phyloP scores from a whole-genome alignment of 2,329 filamentous ascomycete genomes.

The Kalmusia sp. region DNA sequence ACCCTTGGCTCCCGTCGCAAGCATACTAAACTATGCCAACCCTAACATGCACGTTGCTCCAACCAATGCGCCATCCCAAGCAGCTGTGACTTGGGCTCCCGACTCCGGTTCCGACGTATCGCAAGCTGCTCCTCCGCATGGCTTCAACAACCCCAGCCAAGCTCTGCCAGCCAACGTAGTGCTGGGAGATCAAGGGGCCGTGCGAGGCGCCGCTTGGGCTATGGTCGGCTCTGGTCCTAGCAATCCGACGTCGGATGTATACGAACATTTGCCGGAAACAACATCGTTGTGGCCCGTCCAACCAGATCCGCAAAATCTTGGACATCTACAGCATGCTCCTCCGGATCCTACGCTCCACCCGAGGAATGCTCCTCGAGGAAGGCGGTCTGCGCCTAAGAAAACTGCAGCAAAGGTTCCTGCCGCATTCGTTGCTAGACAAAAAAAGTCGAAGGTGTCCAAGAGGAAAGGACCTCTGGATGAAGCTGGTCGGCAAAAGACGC shows the following conservation, averaged over 20 bases:
- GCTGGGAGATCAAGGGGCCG: constrained; percentile 12
- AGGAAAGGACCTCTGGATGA: constrained; percentile 38
- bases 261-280: constrained; percentile 20
- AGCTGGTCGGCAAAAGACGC: constrained; percentile 38
- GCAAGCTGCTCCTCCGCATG: constrained; percentile 21
- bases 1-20: constrained; percentile 28
- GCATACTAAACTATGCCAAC: constrained; percentile 25
- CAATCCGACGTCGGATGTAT: background rate
- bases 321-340: constrained; percentile 19
- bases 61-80: constrained; percentile 24
- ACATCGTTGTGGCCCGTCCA: constrained; percentile 28
- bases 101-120: constrained; percentile 16
- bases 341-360: constrained; percentile 14
- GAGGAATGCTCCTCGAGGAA: constrained; percentile 10
- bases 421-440: constrained; percentile 40
- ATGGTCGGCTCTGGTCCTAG: constrained; percentile 3
- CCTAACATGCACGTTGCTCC: constrained; percentile 20
- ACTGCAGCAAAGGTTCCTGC: constrained; percentile 39
- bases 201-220: constrained; percentile 9
- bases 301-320: constrained; percentile 17
- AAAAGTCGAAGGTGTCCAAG: constrained; percentile 42
- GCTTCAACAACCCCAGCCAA: constrained; percentile 20
- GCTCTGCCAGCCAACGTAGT: constrained; percentile 17
- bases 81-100: constrained; percentile 21
- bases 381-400: constrained; percentile 24